Base-by-base conservation (phyloP, 2,329 filamentous ascomycete genomes). In the Macrophomina pseudophaseolina region DNA sequence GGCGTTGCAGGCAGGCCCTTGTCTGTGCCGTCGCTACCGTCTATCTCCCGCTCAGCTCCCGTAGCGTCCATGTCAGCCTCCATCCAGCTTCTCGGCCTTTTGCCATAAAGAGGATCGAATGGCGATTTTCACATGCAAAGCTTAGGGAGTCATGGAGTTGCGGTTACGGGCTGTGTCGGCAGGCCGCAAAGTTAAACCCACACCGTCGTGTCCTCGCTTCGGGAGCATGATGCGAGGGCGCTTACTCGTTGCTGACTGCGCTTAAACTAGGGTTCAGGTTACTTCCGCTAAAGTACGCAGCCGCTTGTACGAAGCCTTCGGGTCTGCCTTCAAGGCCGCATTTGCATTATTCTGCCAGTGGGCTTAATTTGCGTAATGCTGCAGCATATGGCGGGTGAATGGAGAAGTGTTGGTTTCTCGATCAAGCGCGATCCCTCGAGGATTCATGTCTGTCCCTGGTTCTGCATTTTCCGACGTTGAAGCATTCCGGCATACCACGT, bases 211-310 rank as follows among this genome's bases (percentile, higher is more conserved):
- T 16, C n/a, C 5, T 12, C 7, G 28, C 16, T 3, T 12, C 7
- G 52, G 38, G 30, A 54, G 52, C 32, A 23, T 38, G 52, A 9
- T 59, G 56, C 40, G 28, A 33, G 44, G 32, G 33, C 28, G 58
- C 58, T 62, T 49, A 62, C 42, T 23, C 9, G 35, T 48, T 28
- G 58, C 58, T 62, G 58, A 62, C 58, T 28, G 44, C 16, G 58
- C 44, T 23, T 49, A 35, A 62, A 14, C 3, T 4, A 2, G 4
- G 30, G 16, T n/a, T 48, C 12, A 16, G 23, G 56, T 8, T 12
- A 46, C 38, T 9, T 4, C 38, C 16, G 40, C 40, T 35, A 4
- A 18, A 4, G 9, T 33, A 18, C 40, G 33, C 33, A 30, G 53
- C n/a, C 12, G 40, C 23, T 33, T 44, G 23, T 23, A 48, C 33